Evolutionary conservation across 768 basidiomycete species (phyloP), one percentile per base, ranked within the genome.

Genomic region (Exidia glandulosa): DNA sequence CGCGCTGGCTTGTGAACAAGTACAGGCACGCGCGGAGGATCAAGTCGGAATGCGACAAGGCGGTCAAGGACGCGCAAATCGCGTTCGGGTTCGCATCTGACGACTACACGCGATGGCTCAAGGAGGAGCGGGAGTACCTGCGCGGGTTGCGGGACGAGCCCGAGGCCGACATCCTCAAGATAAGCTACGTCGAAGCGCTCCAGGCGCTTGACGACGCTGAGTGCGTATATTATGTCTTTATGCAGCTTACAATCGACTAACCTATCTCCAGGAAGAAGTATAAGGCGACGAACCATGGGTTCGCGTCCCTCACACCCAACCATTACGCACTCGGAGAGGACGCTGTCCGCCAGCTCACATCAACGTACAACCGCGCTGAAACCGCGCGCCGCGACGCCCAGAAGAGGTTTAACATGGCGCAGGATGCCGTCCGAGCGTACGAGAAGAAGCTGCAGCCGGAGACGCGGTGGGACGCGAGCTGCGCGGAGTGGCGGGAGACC

Each of bases 151-250:
- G 63, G 52, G 10, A 30, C 0, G 63, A 66, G 54, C 66, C 63
- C 1, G 50, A 12, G 3, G 59, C 59, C 34, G 57, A 63, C 7
- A 30, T 56, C 2, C 37, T 55, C 2, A 33, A 54, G n/a, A 29
- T 63, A 5, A 59, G 63, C 2, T 68, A 66, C 33, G 19, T 68
- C 0, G 59, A 65, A 16, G 52, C 61, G 0, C 59, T 67, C 14
- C 10, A 55, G 1, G 19, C n/a, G 5, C 52, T 63, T 10, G 32
- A 60, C 23, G 31, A 34, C 2, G 60, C 56, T 2, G 32, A 33
- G 62, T 64, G 47, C 27, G 60, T 60, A 10, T 19, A 23, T 19
- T 10, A 14, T 13, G 9, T 23, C 12, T 13, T 5, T 19, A 45
- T 23, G 16, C 16, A 14, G 5, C 6, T 45, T 19, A 23, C 41